A percentile compares a stretch with the other conserved stretches of the same genome.
These are phyloP conservation scores for Plasmodium vivax DNA, from an alignment of 169 alveolate genomes.

Conservation along the genomic window DNA sequence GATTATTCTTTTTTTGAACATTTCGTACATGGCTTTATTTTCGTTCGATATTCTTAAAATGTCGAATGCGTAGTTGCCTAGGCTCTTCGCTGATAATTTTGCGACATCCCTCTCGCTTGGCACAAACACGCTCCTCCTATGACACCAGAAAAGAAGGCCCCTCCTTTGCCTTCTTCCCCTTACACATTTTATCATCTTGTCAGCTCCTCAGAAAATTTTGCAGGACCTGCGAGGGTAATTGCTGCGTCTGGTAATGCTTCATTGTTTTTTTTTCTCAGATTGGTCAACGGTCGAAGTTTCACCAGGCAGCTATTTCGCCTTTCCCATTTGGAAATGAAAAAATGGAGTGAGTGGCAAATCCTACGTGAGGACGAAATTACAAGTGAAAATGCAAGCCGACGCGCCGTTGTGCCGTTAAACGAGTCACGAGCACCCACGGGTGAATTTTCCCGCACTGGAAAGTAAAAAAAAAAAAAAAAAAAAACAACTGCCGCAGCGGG, in stretches of 20 bases:
- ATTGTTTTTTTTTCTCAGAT: background rate
- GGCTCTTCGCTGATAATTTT: conserved; percentile 53
- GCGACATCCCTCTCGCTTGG: conserved; percentile 17
- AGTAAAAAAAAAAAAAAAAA: background rate
- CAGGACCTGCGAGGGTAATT: background rate
- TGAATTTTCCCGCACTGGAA: background rate
- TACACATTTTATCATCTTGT: conserved; percentile 20
- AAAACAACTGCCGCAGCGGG: background rate
- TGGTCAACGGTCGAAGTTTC: background rate
- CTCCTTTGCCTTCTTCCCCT: background rate
- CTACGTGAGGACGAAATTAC: background rate
- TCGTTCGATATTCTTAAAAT: conserved; percentile 42
- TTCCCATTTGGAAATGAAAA: background rate
- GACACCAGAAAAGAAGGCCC: background rate
- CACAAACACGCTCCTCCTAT: conserved; percentile 15
- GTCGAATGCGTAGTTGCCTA: conserved; percentile 60
- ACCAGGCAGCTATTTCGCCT: background rate
- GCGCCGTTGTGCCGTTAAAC: background rate
- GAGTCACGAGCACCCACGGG: background rate
- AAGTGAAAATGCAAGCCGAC: background rate
- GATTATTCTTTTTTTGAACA: conserved; percentile 11
- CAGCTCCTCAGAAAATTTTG: background rate
- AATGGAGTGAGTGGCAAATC: background rate
- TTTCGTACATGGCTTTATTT: conserved; percentile 42
- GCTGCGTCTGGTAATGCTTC: background rate